Evolutionary conservation across 208 protist genomes (phyloP), one percentile per base, ranked within the genome.

Genomic region (Trypanosoma avium): DNA sequence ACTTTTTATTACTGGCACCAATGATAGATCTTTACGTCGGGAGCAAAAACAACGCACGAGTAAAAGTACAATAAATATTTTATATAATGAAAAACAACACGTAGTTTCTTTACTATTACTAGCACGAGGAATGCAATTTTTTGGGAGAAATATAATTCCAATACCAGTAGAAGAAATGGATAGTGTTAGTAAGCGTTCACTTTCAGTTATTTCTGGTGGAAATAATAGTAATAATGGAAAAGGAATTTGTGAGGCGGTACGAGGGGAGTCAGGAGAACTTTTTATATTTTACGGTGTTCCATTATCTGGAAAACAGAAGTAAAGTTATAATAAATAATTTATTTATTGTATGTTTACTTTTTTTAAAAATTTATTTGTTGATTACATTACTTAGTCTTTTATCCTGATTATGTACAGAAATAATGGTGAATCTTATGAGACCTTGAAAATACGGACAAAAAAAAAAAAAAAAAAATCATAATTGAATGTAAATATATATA

Each of bases 31-130:
- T 0, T 50, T 75, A 10, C 68, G 80, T 38, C 83, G 86, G n/a
- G 83, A 91, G 62, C 75, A 92, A 52, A 78, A 75, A 46, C 10
- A 62, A 24, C 64, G 65, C 35, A 65, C 81, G 1, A 67, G 53
- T n/a, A 63, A 60, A 45, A 61, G 24, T 10, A 24, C 36, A n/a
- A 17, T 46, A 10, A 42, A 42, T 29, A 40, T 64, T 21, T 60
- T 77, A 21, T 42, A 67, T n/a, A n/a, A n/a, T 69, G 56, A 72
- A 61, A 19, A 50, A 22, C 35, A 77, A 15, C 86, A 70, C 71
- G 30, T 86, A 52, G 26, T 77, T 29, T 69, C 77, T 22, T 56
- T 89, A 15, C 69, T 95, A n/a, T 63, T 92, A 27, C 70, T 95
- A 4, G 50, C 78, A 27, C 83, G 85, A 27, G 89, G 89, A 1